phyloP scores from a whole-genome alignment of 495 filamentous ascomycete species.

The Neurospora africana region DNA sequence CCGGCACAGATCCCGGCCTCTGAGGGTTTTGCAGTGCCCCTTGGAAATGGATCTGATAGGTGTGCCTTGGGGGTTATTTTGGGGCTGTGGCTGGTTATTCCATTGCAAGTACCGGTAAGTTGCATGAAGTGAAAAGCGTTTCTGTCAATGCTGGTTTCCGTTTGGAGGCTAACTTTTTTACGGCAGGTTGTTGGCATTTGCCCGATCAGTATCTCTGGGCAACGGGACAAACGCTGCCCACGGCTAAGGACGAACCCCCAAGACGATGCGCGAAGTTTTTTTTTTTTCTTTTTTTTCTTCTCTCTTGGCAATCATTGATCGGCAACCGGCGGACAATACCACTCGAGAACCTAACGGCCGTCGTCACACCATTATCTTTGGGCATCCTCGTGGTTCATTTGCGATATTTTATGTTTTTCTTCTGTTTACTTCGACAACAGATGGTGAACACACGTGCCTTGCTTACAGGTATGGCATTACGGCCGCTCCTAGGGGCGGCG shows the following conservation, averaged over 20 bases:
- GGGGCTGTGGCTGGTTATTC: not conserved
- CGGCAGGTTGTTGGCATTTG: not conserved
- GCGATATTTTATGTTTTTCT: not conserved
- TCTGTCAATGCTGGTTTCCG: not conserved
- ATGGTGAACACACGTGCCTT: not conserved
- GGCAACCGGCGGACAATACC: not conserved
- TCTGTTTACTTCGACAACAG: not conserved
- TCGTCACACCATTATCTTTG: not conserved
- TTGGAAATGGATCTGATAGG: not conserved
- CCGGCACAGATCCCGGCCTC: not conserved
- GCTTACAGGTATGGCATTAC: not conserved
- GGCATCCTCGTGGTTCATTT: not conserved
- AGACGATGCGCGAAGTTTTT: not conserved
- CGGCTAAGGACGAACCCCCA: not conserved
- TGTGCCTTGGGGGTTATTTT: not conserved
- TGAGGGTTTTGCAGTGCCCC: not conserved
- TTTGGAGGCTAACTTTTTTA: not conserved
- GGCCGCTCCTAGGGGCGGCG: not conserved
- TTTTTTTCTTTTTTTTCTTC: not conserved
- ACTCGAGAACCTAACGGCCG: not conserved
- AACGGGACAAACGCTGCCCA: not conserved
- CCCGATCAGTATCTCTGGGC: not conserved
- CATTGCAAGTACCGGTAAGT: constrained; percentile 13
- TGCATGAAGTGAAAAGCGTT: not conserved
- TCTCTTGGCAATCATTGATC: not conserved